Base-by-base conservation (phyloP, 306 rosid genomes). In the Rubus parviflorus region DNA sequence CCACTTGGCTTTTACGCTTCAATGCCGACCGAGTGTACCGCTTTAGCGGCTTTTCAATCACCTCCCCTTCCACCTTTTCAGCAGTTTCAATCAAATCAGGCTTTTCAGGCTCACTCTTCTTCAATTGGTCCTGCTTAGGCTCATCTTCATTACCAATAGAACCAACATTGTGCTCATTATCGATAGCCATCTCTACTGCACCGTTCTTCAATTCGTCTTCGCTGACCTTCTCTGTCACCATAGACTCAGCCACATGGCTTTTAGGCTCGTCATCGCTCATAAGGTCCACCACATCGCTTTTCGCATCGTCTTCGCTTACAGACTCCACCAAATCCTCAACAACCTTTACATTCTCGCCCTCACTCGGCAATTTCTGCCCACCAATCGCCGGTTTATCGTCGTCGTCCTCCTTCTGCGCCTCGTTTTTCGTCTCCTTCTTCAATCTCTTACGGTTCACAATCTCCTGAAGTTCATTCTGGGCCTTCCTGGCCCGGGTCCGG, bases 231-330 rank as follows among this genome's bases (percentile, higher is more conserved):
- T 41, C 67, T 16, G 2, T 45, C 6, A 5, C 37, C 49, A 25
- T 62, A 60, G 73, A 70, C 63, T 82, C 86, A 11, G 68, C 84
- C 9, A 49, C 76, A 3, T 64, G 80, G 60, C 81, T 85, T 79
- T 81, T 90, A 0, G 89, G 92, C 69, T 87, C 96, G 8, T 93
- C 97, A 11, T 92, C 97, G 78, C 96, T 86, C 22, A 57, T 63
- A 40, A 83, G 75, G 70, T 94, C 95, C 68, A 87, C 96, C 75
- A 87, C 97, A 6, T 90, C 97, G 46, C 97, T 88, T 51, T 87
- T 83, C 1, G 90, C 97, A 76, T 92, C 92, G 80, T 89, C 97
- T 74, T 91, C 94, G 73, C 91, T 87, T 80, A 83, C 63, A 6
- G 13, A 22, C 68, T 66, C 77, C 42, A 23, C 84, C 76, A 66